A percentile compares a stretch with the other conserved stretches of the same genome.
These are phyloP conservation scores for Elongisporangium undulatum DNA, from an alignment of 352 stramenopile species.

Conservation along the genomic window DNA sequence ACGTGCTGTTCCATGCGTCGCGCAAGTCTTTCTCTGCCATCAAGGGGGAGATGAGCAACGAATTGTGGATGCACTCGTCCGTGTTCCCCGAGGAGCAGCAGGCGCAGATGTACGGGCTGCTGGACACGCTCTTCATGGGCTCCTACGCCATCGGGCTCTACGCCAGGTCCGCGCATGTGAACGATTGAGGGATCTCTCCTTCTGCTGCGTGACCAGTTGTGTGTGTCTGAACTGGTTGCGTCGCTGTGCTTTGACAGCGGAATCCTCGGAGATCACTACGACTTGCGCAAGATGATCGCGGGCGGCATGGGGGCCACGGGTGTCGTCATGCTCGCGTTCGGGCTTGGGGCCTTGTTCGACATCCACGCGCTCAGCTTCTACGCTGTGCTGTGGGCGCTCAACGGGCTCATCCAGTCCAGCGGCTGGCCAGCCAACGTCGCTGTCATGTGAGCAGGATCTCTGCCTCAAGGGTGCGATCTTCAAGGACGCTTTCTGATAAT, in stretches of 20 bases:
- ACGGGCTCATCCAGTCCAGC: conserved; percentile 79
- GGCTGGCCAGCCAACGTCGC: conserved; percentile 74
- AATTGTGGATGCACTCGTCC: conserved; percentile 71
- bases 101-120: conserved; percentile 73
- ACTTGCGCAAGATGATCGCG: conserved; percentile 65
- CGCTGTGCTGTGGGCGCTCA: conserved; percentile 62
- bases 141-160: conserved; percentile 75
- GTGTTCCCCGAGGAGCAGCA: conserved; percentile 58
- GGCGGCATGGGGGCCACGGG: conserved; percentile 68
- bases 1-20: conserved; percentile 72
- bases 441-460: conserved; percentile 58
- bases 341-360: conserved; percentile 46
- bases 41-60: conserved; percentile 75
- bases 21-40: conserved; percentile 82
- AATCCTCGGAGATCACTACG: conserved; percentile 61
- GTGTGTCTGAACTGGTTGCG: background rate
- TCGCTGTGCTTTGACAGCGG: conserved; percentile 24
- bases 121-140: conserved; percentile 81
- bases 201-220: conserved; percentile 1
- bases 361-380: conserved; percentile 73
- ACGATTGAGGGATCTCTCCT: background rate
- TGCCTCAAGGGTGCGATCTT: background rate
- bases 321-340: conserved; percentile 53
- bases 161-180: conserved; percentile 30
- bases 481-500: background rate